Evolutionary conservation across 192 early-diverging fungal genomes (phyloP).

Genomic region (Coemansia sp.): DNA sequence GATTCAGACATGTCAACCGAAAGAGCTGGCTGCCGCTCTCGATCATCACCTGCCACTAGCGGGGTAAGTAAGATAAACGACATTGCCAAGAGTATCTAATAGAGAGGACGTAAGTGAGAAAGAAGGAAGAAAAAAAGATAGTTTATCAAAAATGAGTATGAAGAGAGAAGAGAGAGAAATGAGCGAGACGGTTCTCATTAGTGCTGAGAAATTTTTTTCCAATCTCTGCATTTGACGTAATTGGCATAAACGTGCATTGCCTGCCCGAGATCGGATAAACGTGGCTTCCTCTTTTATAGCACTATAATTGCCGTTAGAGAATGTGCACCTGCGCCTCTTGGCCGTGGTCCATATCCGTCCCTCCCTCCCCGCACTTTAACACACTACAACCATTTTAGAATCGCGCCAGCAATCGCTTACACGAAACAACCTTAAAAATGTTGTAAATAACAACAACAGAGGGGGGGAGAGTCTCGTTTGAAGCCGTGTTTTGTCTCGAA

Average conservation of each 20-base stretch:
- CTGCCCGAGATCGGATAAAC: conserved; percentile 3
- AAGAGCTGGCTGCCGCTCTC: neutral
- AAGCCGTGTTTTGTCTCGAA: neutral
- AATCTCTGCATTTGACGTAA: neutral
- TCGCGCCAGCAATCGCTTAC: neutral
- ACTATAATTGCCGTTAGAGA: neutral
- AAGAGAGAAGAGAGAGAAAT: neutral
- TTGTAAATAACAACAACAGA: neutral
- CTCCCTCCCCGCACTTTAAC: neutral
- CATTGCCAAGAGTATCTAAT: conserved; percentile 9
- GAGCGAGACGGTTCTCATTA: neutral
- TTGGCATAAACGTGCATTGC: neutral
- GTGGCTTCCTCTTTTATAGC: neutral
- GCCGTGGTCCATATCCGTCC: neutral
- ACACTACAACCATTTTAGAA: neutral
- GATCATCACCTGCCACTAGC: conserved; percentile 7
- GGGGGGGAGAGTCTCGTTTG: neutral
- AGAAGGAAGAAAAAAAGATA: neutral
- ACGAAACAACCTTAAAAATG: neutral
- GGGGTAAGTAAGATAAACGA: conserved; percentile 44
- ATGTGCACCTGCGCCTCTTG: neutral
- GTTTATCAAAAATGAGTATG: neutral
- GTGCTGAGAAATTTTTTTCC: neutral
- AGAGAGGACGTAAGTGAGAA: neutral
- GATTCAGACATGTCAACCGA: neutral